Evolutionary conservation across 345 rosid species (phyloP), one percentile per base, ranked within the genome.

Genomic region (Carallia pectinifolia): DNA sequence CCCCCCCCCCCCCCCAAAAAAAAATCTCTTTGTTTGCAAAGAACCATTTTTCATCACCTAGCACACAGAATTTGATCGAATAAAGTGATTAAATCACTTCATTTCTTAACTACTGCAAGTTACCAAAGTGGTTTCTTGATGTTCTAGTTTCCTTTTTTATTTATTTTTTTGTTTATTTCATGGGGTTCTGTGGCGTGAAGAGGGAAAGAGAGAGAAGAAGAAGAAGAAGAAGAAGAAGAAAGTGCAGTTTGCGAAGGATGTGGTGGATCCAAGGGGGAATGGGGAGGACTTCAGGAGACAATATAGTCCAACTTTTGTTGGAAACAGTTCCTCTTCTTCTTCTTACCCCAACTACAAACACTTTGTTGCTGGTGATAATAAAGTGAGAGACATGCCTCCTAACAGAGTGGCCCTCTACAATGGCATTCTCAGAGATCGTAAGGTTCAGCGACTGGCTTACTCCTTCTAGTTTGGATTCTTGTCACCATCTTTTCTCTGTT

Each of bases 391-490:
- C 81, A 86, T 87, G 85, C 90, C 90, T n/a, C 89, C 78, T 23
- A 87, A 90, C 60, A 85, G 92, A 74, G 62, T 72, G 59, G 96
- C 90, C 60, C 89, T 90, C 13, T 90, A 87, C 79, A 81, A 78
- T 63, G 96, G 89, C 15, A 86, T 86, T 59, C 79, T 88, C 6
- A 82, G 84, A 34, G 96, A 90, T 79, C 96, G 90, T 40, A 77
- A 56, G 66, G 71, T 76, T 53, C 87, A 82, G 4, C 83, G 91
- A 65, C 47, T 82, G 70, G 77, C 84, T 50, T 85, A 74, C 69
- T 80, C 88, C 17, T 77, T n/a, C 36, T 85, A 72, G 73, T 40
- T 13, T 54, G 1, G 38, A 33, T 23, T 66, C 52, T 52, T 37
- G 9, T 44, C 0, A 44, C 50, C 0, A 44, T 58, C 5, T 27